Base-by-base conservation (phyloP, 164 flowering plant species). In the Aristolochia californica region DNA sequence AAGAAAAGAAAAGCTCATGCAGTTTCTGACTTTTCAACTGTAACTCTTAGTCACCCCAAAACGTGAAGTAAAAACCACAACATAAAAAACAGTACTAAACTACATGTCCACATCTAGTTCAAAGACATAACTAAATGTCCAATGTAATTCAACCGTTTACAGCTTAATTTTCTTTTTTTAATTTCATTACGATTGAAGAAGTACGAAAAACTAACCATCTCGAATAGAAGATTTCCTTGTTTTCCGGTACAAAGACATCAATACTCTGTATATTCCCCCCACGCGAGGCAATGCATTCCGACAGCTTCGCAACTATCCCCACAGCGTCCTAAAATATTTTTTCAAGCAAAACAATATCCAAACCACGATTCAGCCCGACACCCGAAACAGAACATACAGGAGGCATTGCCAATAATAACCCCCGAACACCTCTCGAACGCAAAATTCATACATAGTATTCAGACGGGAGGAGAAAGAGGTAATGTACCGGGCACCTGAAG, bases 191-290 rank as follows among this genome's bases (percentile, higher is more conserved):
- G 40, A 34, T 34, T 2, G 40, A 34, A 34, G 40, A 34, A 14
- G 18, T 23, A 28, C 5, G 43, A 15, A 22, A 43, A 45, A 47
- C 11, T 17, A 9, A 93, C 98, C 97, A 83, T 74, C 98, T 78
- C 8, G 91, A 78, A 59, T 93, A 93, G 71, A 93, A 93, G 54
- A 85, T 85, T 5, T 77, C 68, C 70, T 85, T 85, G 15, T 82
- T 78, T 48, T 87, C 86, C 9, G 98, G 98, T 3, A 88, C 96
- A 51, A 85, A 88, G 51, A 88, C 78, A 66, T 88, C 96, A 18
- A 84, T 83, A 15, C 74, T 75, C 17, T 80, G 80, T 62, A 91
- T 91, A 65, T 91, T 88, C n/a, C 96, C 98, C 5, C 96, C 96
- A 63, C 70, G 78, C 5, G 86, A 80, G 51, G 98, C 96, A 17